Base-by-base conservation (phyloP, 2,329 filamentous ascomycete species). In the Apiospora aurea region DNA sequence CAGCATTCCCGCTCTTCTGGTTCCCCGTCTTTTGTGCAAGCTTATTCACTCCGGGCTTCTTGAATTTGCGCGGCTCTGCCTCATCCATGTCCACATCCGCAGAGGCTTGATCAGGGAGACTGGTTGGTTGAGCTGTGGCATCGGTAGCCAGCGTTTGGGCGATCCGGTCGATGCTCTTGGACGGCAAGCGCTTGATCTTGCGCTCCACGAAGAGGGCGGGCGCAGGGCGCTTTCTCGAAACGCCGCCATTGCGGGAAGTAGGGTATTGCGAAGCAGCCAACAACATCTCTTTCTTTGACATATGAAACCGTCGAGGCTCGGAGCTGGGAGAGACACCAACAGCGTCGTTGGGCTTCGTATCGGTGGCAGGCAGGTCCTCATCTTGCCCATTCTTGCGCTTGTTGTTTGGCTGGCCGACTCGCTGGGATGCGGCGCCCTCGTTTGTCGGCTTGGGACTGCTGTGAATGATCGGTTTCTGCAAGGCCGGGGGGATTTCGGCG, bases 151-250 rank as follows among this genome's bases (percentile, higher is more conserved):
- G 51, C 5, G 72, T 73, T 64, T 73, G 72, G 38, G 73, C 70
- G 10, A 46, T 69, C 29, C 29, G 79, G 64, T 76, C 71, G 16
- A 75, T 8, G 6, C 74, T 71, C 67, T 71, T 79, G 5, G 77
- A 74, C 10, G 78, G 75, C 18, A 79, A 74, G 38, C 76, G 77
- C 70, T 80, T 80, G 68, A 83, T 82, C 67, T 82, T 85, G 14
- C 87, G 85, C 78, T 91, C 89, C 4, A 90, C 83, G 72, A 91
- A 91, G 2, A 90, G 81, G 10, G 88, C 84, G n/a, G 86, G 81
- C 4, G 80, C 80, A 46, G 82, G 79, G 18, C 84, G 82, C 71
- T 82, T 83, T 78, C 87, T 88, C 21, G 82, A 81, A 6, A 82
- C 71, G 1, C 82, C 81, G 7, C 79, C 72, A 53, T 76, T 66